Base-by-base conservation (phyloP, 305 asterid species). In the Solanum chacoense region DNA sequence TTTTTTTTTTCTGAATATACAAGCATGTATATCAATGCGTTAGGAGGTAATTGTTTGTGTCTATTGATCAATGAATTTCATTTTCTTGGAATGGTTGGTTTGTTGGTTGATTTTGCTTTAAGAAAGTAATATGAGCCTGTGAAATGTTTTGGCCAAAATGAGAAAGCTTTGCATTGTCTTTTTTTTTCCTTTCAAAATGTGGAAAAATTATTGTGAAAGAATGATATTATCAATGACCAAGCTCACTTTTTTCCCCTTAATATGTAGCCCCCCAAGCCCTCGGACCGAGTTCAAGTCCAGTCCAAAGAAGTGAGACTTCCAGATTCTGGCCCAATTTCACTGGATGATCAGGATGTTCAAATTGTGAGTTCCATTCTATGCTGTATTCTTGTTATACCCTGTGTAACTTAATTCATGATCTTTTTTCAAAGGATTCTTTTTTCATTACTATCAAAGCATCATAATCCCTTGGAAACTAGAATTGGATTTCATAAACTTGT, bases 231-330 rank as follows among this genome's bases (percentile, higher is more conserved):
- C 34, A 45, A 28, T 76, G 79, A 28, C 29, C 86, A 81, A 28
- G 4, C 75, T 50, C 16, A 35, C 31, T 37, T 87, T 73, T 36
- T 18, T n/a, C 78, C 22, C 32, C 87, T 55, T 14, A 63, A 86
- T 90, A 63, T 92, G 71, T 88, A 96, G 99, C 94, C 95, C 89
- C 98, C 99, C 34, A 96, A 93, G 88, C 94, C 95, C 34, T 93
- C 99, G 4, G 99, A 97, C 91, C 93, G 97, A 92, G 95, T 94
- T 83, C 95, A 97, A 91, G 97, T 95, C 87, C 98, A 97, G 93
- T 94, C 93, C 55, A 95, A 94, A 91, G 95, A 95, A 94, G 98
- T 94, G 88, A 94, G 98, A 85, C 94, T 96, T 89, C 98, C 97
- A n/a, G 96, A 95, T 93, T 90, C 94, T 89, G 94, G 93, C 67